phyloP scores from a whole-genome alignment of 257 asterid genomes.

The Salvia rosmarinus region DNA sequence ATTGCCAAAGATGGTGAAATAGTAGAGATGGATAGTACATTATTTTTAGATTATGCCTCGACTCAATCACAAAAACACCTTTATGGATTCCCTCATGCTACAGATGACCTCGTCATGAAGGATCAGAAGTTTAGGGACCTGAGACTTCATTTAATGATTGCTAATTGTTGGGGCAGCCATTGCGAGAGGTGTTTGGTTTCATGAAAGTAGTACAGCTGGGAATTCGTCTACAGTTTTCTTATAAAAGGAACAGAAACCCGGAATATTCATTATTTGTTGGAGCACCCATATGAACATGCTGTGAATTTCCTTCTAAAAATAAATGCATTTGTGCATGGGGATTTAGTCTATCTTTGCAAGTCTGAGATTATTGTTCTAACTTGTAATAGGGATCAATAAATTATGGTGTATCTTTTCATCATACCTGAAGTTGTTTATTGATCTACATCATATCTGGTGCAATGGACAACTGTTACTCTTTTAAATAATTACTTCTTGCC shows the following conservation, averaged over 20 bases:
- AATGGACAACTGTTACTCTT: constrained; percentile 12
- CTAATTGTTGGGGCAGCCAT: neutral
- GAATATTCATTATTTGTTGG: too few relatives aligned
- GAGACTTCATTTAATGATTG: neutral
- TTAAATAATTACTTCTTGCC: constrained; percentile 1
- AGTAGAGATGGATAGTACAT: neutral
- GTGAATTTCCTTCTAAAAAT: too few relatives aligned
- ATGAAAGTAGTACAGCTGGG: neutral
- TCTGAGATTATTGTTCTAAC: too few relatives aligned
- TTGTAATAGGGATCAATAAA: too few relatives aligned
- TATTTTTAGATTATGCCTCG: neutral
- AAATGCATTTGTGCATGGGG: too few relatives aligned
- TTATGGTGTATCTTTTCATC: too few relatives aligned
- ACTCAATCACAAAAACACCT: neutral
- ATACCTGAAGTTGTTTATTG: constrained; percentile 10
- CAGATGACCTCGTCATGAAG: neutral
- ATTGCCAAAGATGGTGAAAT: constrained; percentile 10
- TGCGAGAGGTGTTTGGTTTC: neutral
- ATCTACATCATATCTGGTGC: constrained; percentile 6
- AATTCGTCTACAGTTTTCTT: neutral
- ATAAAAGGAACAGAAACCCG: too few relatives aligned
- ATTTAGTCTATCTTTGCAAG: too few relatives aligned
- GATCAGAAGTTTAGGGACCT: neutral
- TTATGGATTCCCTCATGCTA: neutral
- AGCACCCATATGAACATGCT: too few relatives aligned